Evolutionary conservation across 192 early-diverging fungal genomes (phyloP), one percentile per base, ranked within the genome.

Genomic region (Coemansia sp.): DNA sequence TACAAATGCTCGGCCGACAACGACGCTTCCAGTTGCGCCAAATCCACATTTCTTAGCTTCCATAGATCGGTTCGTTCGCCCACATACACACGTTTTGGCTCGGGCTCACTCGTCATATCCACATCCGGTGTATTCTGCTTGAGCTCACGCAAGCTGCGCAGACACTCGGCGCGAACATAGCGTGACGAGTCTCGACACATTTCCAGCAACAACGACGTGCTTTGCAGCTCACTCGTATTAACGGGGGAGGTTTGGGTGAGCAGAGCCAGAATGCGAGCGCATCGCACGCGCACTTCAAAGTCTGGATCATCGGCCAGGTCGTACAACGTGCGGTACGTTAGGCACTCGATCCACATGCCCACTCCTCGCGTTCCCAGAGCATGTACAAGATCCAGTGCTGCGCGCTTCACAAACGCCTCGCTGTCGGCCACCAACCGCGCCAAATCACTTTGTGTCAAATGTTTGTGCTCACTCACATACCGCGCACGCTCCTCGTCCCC

Each of bases 241-340:
- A 22, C 22, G 22, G 22, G 22, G 22, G 12, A 16, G 53, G 52
- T 65, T 39, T 38, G 20, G n/a, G 43, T n/a, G 7, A 75, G 57
- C 54, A 53, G 18, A 2, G 70, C 53, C 14, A 72, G 43, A 0
- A 82, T 14, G 2, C 41, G 48, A 1, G 65, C 67, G 27, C 69
- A 72, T 1, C 80, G 70, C 23, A 82, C 67, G n/a, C 80, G 74
- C 1, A 82, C 74, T 54, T 82, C 80, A 39, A 71, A 82, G 41
- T 82, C 80, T 0, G 71, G 57, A 18, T 75, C 66, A 32, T 75
- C 73, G 1, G 64, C 59, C 10, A 70, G 47, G 49, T 52, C 61
- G 29, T 66, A 64, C n/a, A 81, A 54, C 29, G 18, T 57, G 4
- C 18, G 23, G 39, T 64, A 53, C 41, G 27, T 50, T 45, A 74